Base-by-base conservation (phyloP, 116 monocot species). In the Dioscorea cayenensis region DNA sequence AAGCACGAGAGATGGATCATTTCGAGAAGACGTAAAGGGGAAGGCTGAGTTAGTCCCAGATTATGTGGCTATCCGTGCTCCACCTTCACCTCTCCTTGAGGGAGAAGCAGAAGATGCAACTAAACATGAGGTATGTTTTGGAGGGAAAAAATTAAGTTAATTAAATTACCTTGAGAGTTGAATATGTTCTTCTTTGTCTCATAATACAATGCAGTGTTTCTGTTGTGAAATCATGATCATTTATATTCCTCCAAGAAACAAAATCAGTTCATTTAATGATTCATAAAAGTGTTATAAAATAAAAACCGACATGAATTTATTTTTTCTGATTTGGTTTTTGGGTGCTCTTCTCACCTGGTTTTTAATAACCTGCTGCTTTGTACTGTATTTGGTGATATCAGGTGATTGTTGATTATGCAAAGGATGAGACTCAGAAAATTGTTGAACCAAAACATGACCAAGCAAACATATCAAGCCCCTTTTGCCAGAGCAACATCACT, bases 391-490 rank as follows among this genome's bases (percentile, higher is more conserved):
- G 72, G 16, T 74, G 66, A 78, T 36, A 60, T 29, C 65, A 82
- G 82, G 78, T 78, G 51, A 71, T 77, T 1, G 36, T 37, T 63
- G 61, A 66, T 37, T 38, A 36, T 35, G 14, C n/a, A 1, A 77
- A 71, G 68, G 77, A 78, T 37, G 81, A 76, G 29, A 7, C 55
- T 69, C 59, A 69, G 49, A 77, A 77, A 76, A 62, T 71, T 73
- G 23, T 81, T 70, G 51, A 72, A 64, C 49, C 75, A 28, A 17
- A 14, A 60, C 51, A n/a, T 65, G 6, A 50, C 74, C 20, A 77
- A 67, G 62, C 83, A 77, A 66, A 38, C 73, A 37, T 91, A 89
- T 78, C 80, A 82, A 68, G 86, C 88, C n/a, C 94, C 91, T 60
- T 75, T 64, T 76, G 91, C 94, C 22, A 79, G 83, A 73, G 59